Base-by-base conservation (phyloP, 768 basidiomycete genomes). In the Boletus rubroflammeus region DNA sequence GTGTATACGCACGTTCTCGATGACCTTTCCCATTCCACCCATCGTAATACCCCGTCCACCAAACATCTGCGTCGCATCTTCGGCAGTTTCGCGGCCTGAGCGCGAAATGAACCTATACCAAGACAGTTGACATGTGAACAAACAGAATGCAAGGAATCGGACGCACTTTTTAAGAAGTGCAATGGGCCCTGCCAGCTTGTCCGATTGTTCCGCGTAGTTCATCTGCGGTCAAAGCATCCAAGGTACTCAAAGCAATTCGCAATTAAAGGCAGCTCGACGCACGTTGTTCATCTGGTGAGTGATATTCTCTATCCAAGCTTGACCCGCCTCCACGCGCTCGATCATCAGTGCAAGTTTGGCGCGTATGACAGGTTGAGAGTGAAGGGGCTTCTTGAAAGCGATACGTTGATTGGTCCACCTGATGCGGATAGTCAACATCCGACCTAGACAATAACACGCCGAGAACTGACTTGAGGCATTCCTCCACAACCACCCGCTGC, bases 231-330 rank as follows among this genome's bases (percentile, higher is more conserved):
- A 44, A 46, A 38, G 19, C 14, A 17, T 55, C 29, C 34, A n/a
- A 43, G 1, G 1, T 14, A 13, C n/a, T 28, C 31, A 19, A 32
- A 25, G 3, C 29, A 29, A 39, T 2, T 15, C 28, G 3, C 29
- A 29, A 39, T 2, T 15, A 25, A 41, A 42, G 29, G 13, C 29
- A 50, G 29, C 2, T 19, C 38, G 23, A 69, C 78, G 32, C 51
- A 90, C 89, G 64, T 92, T 85, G 67, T 88, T 91, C 93, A 96
- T 95, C 69, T 97, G 93, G 67, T 87, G 83, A 3, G 93, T 97
- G 50, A 97, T 76, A 21, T 77, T 81, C 76, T 98, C 95, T 11
- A 94, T 80, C 93, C 93, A 97, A 46, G 84, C 84, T 65, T 96
- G 94, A 56, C 77, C 84, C 19, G 79, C 81, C 73, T 98, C 94